phyloP scores from a whole-genome alignment of 176 grass and related monocot genomes.

The Oryza nivara region DNA sequence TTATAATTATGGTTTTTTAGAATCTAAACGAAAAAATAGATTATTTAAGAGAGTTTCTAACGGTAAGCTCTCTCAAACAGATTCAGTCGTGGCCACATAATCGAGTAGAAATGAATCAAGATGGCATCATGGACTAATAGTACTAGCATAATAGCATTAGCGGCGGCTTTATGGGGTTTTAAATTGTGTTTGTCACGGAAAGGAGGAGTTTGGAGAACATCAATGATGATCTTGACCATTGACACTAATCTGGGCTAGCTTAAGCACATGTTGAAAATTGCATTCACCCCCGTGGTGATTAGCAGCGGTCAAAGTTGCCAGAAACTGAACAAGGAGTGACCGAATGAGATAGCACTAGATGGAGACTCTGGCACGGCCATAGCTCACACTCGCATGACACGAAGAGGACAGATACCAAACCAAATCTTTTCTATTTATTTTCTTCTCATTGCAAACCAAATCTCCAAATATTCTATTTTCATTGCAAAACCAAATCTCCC shows the following conservation, averaged over 20 bases:
- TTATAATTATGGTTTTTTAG: too few relatives aligned
- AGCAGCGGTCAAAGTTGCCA: background rate
- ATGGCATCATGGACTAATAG: background rate
- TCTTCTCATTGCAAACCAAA: background rate
- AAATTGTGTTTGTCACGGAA: background rate
- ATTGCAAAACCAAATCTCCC: background rate
- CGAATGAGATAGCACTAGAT: background rate
- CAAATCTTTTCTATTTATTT: constrained; percentile 6
- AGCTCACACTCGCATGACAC: background rate
- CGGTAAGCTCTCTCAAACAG: too few relatives aligned
- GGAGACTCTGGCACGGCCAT: background rate
- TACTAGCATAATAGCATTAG: background rate
- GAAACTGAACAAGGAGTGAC: background rate
- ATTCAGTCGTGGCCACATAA: background rate
- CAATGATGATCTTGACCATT: background rate
- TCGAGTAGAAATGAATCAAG: background rate
- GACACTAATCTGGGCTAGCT: background rate
- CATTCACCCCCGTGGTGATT: background rate
- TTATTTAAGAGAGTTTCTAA: too few relatives aligned
- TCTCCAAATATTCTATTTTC: background rate
- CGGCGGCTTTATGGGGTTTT: background rate
- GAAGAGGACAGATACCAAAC: constrained; percentile 24
- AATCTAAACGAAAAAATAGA: too few relatives aligned
- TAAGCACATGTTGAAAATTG: background rate
- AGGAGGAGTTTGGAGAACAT: background rate